phyloP scores from a whole-genome alignment of 2,329 filamentous ascomycete genomes.

The Talaromyces rugulosus region DNA sequence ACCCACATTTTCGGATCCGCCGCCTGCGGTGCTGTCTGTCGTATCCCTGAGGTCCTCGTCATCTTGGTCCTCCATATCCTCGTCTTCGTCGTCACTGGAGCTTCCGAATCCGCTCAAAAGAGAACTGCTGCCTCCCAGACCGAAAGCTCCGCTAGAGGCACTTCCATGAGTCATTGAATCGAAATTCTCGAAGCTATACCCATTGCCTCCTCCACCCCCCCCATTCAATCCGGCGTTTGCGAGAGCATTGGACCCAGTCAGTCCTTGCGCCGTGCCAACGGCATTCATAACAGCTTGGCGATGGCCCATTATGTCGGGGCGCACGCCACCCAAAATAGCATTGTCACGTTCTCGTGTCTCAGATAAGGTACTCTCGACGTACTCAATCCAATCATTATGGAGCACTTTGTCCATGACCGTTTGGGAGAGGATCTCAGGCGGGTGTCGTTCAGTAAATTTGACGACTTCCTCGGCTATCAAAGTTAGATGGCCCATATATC shows the following conservation, averaged over 20 bases:
- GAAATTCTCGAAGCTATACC: conserved; percentile 53
- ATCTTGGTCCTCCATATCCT: conserved; percentile 70
- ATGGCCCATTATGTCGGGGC: conserved; percentile 83
- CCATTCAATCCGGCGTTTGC: conserved; percentile 78
- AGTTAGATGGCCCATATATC: conserved; percentile 97
- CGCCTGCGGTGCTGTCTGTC: conserved; percentile 39
- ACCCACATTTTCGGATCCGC: conserved; percentile 63
- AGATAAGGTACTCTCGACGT: conserved; percentile 86
- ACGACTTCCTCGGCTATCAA: conserved; percentile 97
- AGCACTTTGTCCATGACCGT: conserved; percentile 83
- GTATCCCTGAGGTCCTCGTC: conserved; percentile 54
- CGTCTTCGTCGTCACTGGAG: conserved; percentile 92
- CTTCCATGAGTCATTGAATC: conserved; percentile 63
- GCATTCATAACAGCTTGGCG: conserved; percentile 63
- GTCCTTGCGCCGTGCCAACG: conserved; percentile 54
- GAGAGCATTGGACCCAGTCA: conserved; percentile 63
- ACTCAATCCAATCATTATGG: conserved; percentile 86
- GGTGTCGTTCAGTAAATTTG: conserved; percentile 93
- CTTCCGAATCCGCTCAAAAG: conserved; percentile 88
- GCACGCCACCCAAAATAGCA: conserved; percentile 91
- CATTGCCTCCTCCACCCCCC: conserved; percentile 32
- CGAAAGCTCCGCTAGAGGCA: conserved; percentile 67
- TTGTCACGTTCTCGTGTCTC: conserved; percentile 96
- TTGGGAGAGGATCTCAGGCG: conserved; percentile 79
- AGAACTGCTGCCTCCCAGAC: conserved; percentile 60